phyloP scores from a whole-genome alignment of 257 asterid species.

The Prunella vulgaris region DNA sequence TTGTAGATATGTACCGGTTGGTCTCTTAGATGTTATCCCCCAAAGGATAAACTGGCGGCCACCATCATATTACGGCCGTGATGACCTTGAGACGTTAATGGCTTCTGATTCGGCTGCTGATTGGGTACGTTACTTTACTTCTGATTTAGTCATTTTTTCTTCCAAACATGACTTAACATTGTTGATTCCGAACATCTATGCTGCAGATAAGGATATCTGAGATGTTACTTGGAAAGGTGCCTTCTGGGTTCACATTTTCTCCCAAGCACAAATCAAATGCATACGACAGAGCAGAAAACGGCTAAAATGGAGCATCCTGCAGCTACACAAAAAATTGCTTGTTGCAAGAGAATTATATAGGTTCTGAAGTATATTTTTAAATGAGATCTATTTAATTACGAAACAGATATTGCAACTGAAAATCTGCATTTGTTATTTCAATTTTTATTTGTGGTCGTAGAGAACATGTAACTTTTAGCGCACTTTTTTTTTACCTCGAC shows the following conservation, averaged over 20 bases:
- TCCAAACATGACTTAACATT: not conserved
- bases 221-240: slow-evolving; percentile 93
- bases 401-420: not conserved
- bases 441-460: not conserved
- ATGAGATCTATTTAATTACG: not conserved
- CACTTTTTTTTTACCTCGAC: not conserved
- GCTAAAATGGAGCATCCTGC: slow-evolving; percentile 27
- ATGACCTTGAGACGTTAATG: slow-evolving; percentile 93
- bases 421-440: not conserved
- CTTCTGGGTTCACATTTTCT: slow-evolving; percentile 74
- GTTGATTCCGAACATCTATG: not conserved
- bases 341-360: no score
- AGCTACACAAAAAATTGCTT: not conserved
- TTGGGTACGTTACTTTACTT: slow-evolving; percentile 53
- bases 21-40: slow-evolving; percentile 78
- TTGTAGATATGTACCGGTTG: slow-evolving; percentile 84
- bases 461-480: not conserved
- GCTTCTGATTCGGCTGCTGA: slow-evolving; percentile 99
- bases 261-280: slow-evolving; percentile 98
- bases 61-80: slow-evolving; percentile 81
- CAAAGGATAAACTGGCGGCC: slow-evolving; percentile 82
- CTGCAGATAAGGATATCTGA: slow-evolving; percentile 85
- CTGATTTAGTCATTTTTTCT: not conserved
- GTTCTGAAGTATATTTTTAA: not conserved
- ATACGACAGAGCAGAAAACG: slow-evolving; percentile 86